Evolutionary conservation across 306 rosid genomes (phyloP).

Genomic region (Dryas alaskensis): DNA sequence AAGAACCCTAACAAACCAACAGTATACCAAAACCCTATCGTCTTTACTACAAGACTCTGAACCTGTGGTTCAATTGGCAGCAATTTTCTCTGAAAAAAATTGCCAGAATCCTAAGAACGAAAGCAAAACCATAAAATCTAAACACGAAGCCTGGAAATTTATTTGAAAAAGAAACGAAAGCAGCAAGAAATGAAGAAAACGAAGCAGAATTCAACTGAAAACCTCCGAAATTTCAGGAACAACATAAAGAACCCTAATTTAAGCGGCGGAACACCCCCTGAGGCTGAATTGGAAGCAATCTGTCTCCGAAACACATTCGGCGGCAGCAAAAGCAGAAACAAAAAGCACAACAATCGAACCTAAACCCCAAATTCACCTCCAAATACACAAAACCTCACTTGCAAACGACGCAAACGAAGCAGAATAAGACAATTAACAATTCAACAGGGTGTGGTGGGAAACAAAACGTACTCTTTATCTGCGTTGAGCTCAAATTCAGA

Average conservation of each 20-base stretch:
- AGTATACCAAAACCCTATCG: neutral
- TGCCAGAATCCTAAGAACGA: neutral
- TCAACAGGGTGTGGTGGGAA: neutral
- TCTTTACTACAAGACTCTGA: conserved; percentile 4
- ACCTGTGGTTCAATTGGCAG: conserved; percentile 11
- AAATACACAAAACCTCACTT: conserved; percentile 1
- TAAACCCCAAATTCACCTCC: conserved; percentile 19
- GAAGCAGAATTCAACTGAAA: neutral
- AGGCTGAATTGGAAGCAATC: conserved; percentile 18
- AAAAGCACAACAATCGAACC: conserved; percentile 15
- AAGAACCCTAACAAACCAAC: conserved; percentile 1
- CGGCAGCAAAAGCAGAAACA: conserved; percentile 4
- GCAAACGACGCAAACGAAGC: neutral
- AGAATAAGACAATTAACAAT: neutral
- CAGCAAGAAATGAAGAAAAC: conserved; percentile 8
- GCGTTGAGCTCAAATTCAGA: conserved; percentile 3
- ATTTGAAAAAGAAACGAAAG: conserved; percentile 12
- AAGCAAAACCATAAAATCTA: neutral
- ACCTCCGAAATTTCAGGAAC: neutral
- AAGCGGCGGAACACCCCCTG: neutral
- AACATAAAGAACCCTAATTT: conserved; percentile 33
- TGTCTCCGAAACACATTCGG: conserved; percentile 13
- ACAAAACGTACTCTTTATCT: neutral
- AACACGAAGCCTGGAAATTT: conserved; percentile 14
- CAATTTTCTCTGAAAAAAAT: conserved; percentile 14